phyloP scores from a whole-genome alignment of 169 alveolate species.

The Neospora caninum region DNA sequence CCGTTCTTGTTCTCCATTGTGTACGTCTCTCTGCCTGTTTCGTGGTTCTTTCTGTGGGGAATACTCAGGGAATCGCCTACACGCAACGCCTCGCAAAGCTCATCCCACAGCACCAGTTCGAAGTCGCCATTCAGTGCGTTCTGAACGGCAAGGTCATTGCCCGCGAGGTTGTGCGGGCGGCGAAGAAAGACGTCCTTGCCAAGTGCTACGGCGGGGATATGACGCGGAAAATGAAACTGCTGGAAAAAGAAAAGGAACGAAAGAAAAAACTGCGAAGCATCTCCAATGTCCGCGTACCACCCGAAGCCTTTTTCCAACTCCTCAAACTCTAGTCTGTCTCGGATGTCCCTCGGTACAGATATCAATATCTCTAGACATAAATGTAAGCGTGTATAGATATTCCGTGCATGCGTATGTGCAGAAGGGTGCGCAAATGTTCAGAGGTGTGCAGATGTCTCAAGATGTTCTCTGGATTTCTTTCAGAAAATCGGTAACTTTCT shows the following conservation, averaged over 20 bases:
- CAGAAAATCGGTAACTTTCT: too few relatives aligned
- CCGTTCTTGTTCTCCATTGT: too few relatives aligned
- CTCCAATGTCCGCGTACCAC: constrained; percentile 55
- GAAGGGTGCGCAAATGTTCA: too few relatives aligned
- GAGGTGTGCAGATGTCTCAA: too few relatives aligned
- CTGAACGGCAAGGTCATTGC: constrained; percentile 88
- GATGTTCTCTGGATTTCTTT: too few relatives aligned
- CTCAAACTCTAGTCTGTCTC: constrained; percentile 18
- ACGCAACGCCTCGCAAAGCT: constrained; percentile 76
- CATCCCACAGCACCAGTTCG: constrained; percentile 90
- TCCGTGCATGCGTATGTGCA: too few relatives aligned
- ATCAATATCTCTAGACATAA: too few relatives aligned
- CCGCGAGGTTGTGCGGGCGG: constrained; percentile 85
- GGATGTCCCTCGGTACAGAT: too few relatives aligned
- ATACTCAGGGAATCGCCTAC: constrained; percentile 37
- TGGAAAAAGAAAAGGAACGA: constrained; percentile 90
- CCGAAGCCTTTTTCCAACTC: constrained; percentile 63
- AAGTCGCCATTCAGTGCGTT: constrained; percentile 87
- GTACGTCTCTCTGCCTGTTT: background rate
- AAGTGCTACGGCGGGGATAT: constrained; percentile 95
- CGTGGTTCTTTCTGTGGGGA: background rate
- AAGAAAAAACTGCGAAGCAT: constrained; percentile 70
- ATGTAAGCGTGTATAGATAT: too few relatives aligned
- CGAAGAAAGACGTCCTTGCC: constrained; percentile 92
- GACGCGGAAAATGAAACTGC: constrained; percentile 90